phyloP scores from a whole-genome alignment of 768 basidiomycete genomes.

The Suillus fuscotomentosus region DNA sequence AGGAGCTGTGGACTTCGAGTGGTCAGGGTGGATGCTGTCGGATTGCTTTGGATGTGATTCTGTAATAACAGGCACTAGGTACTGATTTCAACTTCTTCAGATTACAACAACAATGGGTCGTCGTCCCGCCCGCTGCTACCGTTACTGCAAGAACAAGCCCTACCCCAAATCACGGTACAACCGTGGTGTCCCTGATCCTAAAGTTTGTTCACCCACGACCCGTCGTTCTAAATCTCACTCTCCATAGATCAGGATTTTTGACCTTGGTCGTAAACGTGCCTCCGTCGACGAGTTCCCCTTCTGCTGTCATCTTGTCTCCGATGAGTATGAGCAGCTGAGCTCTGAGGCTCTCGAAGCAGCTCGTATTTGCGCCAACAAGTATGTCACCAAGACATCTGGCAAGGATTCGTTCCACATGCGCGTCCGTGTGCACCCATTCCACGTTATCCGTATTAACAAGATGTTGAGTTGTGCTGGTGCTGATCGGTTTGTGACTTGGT shows the following conservation, averaged over 20 bases:
- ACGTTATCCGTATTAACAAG: slow-evolving; percentile 99
- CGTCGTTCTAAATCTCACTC: background rate
- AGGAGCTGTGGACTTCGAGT: background rate
- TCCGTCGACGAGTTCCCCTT: slow-evolving; percentile 98
- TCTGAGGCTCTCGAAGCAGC: slow-evolving; percentile 97
- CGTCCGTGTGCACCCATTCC: slow-evolving; percentile 97
- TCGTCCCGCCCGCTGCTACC: slow-evolving; percentile 97
- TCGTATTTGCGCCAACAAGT: slow-evolving; percentile 99
- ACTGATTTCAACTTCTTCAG: background rate
- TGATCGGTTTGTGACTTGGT: slow-evolving; percentile 70
- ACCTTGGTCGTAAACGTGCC: slow-evolving; percentile 95
- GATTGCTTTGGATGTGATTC: background rate
- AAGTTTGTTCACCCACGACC: slow-evolving; percentile 44
- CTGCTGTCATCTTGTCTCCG: slow-evolving; percentile 95
- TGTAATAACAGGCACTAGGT: background rate
- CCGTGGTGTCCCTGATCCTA: slow-evolving; percentile 97
- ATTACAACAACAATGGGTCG: slow-evolving; percentile 77
- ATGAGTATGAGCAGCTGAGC: slow-evolving; percentile 97
- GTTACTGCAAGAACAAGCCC: slow-evolving; percentile 99
- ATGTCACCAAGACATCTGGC: slow-evolving; percentile 96
- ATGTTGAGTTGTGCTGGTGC: slow-evolving; percentile 99
- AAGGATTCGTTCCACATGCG: slow-evolving; percentile 99
- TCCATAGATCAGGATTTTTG: slow-evolving; percentile 90
- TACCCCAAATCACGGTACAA: slow-evolving; percentile 96
- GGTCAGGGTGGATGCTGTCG: background rate